Percentiles rank a stretch among this genome's conserved stretches.
Conservation (phyloP, 495 filamentous ascomycete species). For the Penicillium argentinense region DNA sequence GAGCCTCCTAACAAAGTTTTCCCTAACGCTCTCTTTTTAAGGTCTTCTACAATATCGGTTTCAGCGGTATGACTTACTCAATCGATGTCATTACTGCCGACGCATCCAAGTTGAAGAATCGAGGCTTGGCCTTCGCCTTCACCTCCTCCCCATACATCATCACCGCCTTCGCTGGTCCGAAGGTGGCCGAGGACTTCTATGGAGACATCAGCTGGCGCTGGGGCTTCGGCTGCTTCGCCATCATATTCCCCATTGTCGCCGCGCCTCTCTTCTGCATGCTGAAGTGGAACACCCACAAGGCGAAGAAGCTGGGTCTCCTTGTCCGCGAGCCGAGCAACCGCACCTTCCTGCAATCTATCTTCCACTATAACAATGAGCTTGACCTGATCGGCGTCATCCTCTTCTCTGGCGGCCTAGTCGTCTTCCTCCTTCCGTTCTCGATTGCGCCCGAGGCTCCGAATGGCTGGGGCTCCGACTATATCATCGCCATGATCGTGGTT, state of each 20-base stretch:
- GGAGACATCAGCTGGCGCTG: slow-evolving; percentile 54
- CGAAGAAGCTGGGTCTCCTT: slow-evolving; percentile 37
- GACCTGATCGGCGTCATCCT: slow-evolving; percentile 58
- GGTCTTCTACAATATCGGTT: slow-evolving; percentile 50
- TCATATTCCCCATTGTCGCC: slow-evolving; percentile 54
- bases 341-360: slow-evolving; percentile 35
- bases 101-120: slow-evolving; percentile 56
- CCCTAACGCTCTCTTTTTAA: not conserved
- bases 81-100: slow-evolving; percentile 61
- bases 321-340: slow-evolving; percentile 38
- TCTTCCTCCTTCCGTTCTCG: slow-evolving; percentile 61
- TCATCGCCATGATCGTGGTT: slow-evolving; percentile 56
- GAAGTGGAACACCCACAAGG: slow-evolving; percentile 52
- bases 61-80: slow-evolving; percentile 55
- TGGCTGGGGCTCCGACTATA: slow-evolving; percentile 46
- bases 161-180: slow-evolving; percentile 39
- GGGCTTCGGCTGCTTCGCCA: slow-evolving; percentile 58
- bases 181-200: slow-evolving; percentile 39
- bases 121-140: slow-evolving; percentile 59
- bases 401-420: slow-evolving; percentile 51
- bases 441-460: slow-evolving; percentile 42
- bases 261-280: slow-evolving; percentile 48
- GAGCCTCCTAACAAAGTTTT: not conserved
- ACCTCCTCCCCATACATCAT: slow-evolving; percentile 49
- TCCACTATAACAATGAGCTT: slow-evolving; percentile 55